Percentiles rank a stretch among this genome's conserved stretches.
These are phyloP conservation scores for Cytospora piceae DNA, from an alignment of 2,329 filamentous ascomycete species.

Conservation along the genomic window DNA sequence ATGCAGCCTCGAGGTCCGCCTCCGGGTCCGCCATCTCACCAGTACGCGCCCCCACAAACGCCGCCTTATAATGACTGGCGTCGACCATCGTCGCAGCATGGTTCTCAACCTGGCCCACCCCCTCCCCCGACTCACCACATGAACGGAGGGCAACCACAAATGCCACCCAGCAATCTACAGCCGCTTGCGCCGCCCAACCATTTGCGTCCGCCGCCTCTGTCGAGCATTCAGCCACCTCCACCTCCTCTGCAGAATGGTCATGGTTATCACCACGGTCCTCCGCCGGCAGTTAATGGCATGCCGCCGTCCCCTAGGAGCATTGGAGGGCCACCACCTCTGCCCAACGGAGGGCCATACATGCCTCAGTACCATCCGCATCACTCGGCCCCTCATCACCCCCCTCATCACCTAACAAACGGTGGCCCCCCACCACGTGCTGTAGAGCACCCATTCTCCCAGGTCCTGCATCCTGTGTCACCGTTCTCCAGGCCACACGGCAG, in stretches of 20 bases:
- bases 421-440: conserved; percentile 46
- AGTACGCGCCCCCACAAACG: conserved; percentile 45
- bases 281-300: conserved; percentile 48
- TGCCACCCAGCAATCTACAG: conserved; percentile 33
- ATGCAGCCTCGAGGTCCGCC: conserved; percentile 30
- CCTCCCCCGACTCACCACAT: conserved; percentile 32
- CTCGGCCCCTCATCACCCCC: conserved; percentile 32
- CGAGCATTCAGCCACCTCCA: conserved; percentile 46
- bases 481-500: conserved; percentile 50
- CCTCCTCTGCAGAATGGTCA: conserved; percentile 49
- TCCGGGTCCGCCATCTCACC: conserved; percentile 40
- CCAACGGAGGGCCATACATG: conserved; percentile 47
- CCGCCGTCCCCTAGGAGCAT: conserved; percentile 54
- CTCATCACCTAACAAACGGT: conserved; percentile 43
- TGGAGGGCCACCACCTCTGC: conserved; percentile 46
- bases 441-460: conserved; percentile 49
- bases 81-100: conserved; percentile 52
- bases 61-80: conserved; percentile 54
- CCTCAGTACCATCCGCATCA: conserved; percentile 40
- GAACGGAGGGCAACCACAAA: conserved; percentile 30
- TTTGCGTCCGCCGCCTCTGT: conserved; percentile 54
- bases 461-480: conserved; percentile 41
- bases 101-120: conserved; percentile 43
- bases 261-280: conserved; percentile 29
- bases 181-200: conserved; percentile 39